phyloP scores from a whole-genome alignment of 805 yeast genomes.

The Torulaspora quercuum region DNA sequence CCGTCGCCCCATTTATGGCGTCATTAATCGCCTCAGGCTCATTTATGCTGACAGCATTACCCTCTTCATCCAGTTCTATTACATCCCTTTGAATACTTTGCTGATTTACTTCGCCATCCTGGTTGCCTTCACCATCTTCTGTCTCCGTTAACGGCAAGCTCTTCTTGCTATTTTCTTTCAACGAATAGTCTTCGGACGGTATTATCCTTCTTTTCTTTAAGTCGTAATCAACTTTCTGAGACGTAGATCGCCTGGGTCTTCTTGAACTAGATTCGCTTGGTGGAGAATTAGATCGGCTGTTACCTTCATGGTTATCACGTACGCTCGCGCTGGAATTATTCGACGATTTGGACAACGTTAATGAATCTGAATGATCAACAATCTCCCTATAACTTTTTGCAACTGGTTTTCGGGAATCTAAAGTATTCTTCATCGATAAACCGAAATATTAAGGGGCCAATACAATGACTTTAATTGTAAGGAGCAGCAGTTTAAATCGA shows the following conservation, averaged over 20 bases:
- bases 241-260: conserved; percentile 31
- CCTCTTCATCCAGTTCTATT: conserved; percentile 22
- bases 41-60: conserved; percentile 28
- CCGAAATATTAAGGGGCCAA: too few species aligned
- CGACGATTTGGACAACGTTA: not conserved
- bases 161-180: conserved; percentile 7
- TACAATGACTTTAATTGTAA: too few species aligned
- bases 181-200: conserved; percentile 23
- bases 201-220: conserved; percentile 33
- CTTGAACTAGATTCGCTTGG: conserved; percentile 14
- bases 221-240: conserved; percentile 34
- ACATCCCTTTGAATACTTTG: conserved; percentile 7
- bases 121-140: conserved; percentile 1
- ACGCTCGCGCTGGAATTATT: not conserved
- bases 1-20: conserved; percentile 61
- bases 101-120: conserved; percentile 4
- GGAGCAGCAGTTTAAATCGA: too few species aligned
- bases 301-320: conserved; percentile 4
- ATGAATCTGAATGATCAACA: conserved; percentile 1
- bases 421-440: too few species aligned
- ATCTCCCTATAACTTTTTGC: conserved; percentile 3
- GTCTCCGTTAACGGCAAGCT: not conserved
- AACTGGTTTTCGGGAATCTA: not conserved
- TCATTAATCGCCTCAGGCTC: conserved; percentile 56
- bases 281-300: conserved; percentile 14